phyloP scores from a whole-genome alignment of 1,284 basidiomycete species.

The Heterobasidion occidentale region DNA sequence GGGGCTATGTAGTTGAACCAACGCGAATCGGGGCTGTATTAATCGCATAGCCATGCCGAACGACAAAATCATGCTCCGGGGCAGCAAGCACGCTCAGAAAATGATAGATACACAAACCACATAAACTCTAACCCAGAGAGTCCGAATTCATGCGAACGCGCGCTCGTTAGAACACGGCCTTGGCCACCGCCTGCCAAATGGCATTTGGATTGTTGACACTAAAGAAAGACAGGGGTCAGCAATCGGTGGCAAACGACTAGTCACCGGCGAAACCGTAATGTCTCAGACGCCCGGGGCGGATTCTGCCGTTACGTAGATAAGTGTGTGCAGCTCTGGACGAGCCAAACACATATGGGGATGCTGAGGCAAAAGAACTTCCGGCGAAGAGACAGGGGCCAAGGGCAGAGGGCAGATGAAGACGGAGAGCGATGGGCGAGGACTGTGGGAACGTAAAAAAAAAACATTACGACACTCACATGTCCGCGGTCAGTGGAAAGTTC shows the following conservation, averaged over 20 bases:
- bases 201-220: slow-evolving; percentile 40
- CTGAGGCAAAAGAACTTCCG: too few relatives aligned
- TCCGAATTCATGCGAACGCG: too few relatives aligned
- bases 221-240: neutral
- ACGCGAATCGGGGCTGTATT: too few relatives aligned
- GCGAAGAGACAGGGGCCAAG: neutral
- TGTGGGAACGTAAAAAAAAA: too few relatives aligned
- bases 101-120: too few relatives aligned
- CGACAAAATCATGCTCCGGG: too few relatives aligned
- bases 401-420: neutral
- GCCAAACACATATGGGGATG: too few relatives aligned
- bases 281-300: neutral
- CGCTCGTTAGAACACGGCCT: slow-evolving; percentile 13
- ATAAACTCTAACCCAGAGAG: too few relatives aligned
- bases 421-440: neutral
- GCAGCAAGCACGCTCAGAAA: too few relatives aligned
- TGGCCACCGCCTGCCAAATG: slow-evolving; percentile 38
- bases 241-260: neutral
- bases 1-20: too few relatives aligned
- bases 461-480: slow-evolving; percentile 30
- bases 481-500: slow-evolving; percentile 39
- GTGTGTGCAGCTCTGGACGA: too few relatives aligned
- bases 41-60: too few relatives aligned
- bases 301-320: neutral
- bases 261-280: neutral